Base-by-base conservation (phyloP, 441 rosid species). In the Gossypium trilobum region DNA sequence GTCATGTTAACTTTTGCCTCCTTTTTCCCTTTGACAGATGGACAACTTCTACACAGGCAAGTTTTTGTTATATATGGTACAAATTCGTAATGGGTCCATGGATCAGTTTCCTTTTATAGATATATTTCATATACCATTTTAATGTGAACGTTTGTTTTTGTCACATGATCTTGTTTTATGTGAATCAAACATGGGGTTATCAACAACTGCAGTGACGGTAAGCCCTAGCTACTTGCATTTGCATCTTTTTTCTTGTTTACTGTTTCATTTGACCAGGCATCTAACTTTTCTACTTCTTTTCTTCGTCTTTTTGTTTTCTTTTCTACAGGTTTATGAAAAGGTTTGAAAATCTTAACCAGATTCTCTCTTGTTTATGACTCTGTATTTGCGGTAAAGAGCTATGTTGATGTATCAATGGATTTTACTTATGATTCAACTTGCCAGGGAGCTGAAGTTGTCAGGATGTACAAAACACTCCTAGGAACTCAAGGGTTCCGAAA, bases 381-480 rank as follows among this genome's bases (percentile, higher is more conserved):
- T 39, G 13, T 29, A 0, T 11, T 29, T 46, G 23, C 0, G 36
- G 9, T 11, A 17, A 3, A 42, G 10, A 67, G 61, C 52, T 9
- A 14, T 59, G 19, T 36, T 80, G 56, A 76, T 10, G 36, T 42
- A 22, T 80, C 44, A 25, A 74, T 54, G 55, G 17, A 52, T 75
- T 68, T 68, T 55, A 60, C 56, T 48, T 63, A 7, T 68, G n/a
- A 20, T 75, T 23, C 29, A 68, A 61, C 46, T 71, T 71, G 60
- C 70, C 79, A 95, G 99, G 99, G 99, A 84, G 99, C 99, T 75
- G 98, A 95, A 87, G 99, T 95, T 72, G 98, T 95, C 61, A 85
- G 98, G 92, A 95, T 95, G 99, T 95, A 95, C 96, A 95, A 92
- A 85, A 95, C 98, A 76, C 79, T 95, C 73, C 78, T 95, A 48